Percentiles rank a stretch among this genome's conserved stretches.
Conservation (phyloP, 2,329 filamentous ascomycete genomes). For the Cordyceps militaris region DNA sequence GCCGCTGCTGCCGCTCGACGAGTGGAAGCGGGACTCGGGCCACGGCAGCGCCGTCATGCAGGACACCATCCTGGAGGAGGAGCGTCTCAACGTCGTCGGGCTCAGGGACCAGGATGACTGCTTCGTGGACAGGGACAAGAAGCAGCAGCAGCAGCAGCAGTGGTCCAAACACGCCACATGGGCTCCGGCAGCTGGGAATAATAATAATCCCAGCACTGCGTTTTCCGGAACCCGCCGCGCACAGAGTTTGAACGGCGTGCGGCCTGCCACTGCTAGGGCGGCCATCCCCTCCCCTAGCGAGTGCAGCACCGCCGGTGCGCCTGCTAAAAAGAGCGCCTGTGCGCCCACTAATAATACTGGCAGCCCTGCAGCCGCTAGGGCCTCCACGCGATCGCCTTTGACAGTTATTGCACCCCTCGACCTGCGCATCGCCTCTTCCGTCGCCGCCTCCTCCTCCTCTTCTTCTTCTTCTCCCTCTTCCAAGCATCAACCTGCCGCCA, state of each 20-base stretch:
- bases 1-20: constrained; percentile 24
- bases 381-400: not conserved
- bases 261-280: not conserved
- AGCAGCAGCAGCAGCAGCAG: not conserved
- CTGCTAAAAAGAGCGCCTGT: not conserved
- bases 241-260: not conserved
- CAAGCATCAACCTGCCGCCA: not conserved
- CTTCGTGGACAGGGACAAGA: not conserved
- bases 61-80: constrained; percentile 30
- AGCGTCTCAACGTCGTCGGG: constrained; percentile 18
- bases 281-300: too few species aligned
- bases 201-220: too few species aligned
- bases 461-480: not conserved
- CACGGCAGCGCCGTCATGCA: constrained; percentile 40
- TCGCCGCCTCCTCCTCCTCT: not conserved
- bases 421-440: not conserved
- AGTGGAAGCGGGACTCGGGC: constrained; percentile 50
- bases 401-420: not conserved
- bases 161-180: not conserved
- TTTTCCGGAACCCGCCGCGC: not conserved
- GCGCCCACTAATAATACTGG: not conserved
- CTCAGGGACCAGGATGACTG: not conserved
- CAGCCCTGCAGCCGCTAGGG: not conserved
- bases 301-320: not conserved
- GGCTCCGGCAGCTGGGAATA: not conserved